phyloP scores from a whole-genome alignment of 2,329 filamentous ascomycete species.

The Apiospora sp. region DNA sequence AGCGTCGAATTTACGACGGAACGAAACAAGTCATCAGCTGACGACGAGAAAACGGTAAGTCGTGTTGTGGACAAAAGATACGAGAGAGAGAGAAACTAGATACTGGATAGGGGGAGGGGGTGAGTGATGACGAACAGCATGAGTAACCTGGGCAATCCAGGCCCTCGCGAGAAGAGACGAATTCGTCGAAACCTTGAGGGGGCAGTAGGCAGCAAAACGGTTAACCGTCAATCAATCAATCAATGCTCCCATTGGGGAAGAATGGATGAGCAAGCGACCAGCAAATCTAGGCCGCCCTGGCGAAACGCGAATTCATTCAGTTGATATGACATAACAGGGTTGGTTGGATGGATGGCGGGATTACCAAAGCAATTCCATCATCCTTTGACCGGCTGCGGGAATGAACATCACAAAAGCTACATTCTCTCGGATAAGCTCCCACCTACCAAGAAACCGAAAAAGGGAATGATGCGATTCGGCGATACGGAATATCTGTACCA shows the following conservation, averaged over 20 bases:
- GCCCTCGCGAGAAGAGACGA: slow-evolving; percentile 3
- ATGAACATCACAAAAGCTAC: not conserved
- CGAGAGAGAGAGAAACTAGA: not conserved
- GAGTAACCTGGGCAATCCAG: not conserved
- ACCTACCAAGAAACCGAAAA: not conserved
- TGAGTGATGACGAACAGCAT: slow-evolving; percentile 1
- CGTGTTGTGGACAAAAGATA: not conserved
- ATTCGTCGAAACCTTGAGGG: not conserved
- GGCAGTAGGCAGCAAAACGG: not conserved
- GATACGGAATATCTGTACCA: not conserved
- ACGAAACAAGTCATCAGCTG: not conserved
- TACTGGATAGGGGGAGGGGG: not conserved
- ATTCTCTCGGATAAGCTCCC: not conserved
- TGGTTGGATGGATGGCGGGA: not conserved
- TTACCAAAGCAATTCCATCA: slow-evolving; percentile 6
- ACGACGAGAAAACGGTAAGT: slow-evolving; percentile 4
- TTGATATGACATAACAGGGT: not conserved
- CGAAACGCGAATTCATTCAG: not conserved
- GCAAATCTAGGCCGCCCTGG: not conserved
- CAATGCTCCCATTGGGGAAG: not conserved
- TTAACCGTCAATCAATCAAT: not conserved
- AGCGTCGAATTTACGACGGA: not conserved
- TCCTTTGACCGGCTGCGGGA: not conserved
- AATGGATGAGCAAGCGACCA: not conserved
- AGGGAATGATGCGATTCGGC: not conserved